These are phyloP conservation scores for Agrostemma githago DNA, from an alignment of 148 eudicot genomes.

Conservation along the genomic window DNA sequence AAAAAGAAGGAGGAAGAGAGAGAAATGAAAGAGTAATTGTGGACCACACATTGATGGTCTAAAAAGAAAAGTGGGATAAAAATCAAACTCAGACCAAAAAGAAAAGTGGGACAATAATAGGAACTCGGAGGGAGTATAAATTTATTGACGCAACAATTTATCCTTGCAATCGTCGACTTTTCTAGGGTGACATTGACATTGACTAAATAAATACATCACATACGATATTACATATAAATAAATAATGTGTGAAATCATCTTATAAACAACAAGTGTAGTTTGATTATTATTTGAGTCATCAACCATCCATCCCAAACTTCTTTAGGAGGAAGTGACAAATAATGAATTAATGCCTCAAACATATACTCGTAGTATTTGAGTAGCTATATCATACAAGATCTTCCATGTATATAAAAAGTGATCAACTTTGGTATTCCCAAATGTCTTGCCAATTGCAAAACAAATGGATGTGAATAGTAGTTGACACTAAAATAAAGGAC, in stretches of 20 bases:
- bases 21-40: too few relatives aligned
- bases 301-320: not conserved
- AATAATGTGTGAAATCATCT: not conserved
- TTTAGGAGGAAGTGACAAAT: not conserved
- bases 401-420: not conserved
- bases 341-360: not conserved
- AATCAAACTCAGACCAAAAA: too few relatives aligned
- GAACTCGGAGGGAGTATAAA: too few relatives aligned
- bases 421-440: not conserved
- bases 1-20: too few relatives aligned
- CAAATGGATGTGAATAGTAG: not conserved
- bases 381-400: not conserved
- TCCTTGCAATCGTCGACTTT: too few relatives aligned
- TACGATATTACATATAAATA: too few relatives aligned
- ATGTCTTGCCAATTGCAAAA: not conserved
- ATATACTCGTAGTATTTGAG: not conserved
- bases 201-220: too few relatives aligned
- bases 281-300: not conserved
- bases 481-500: not conserved
- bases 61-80: too few relatives aligned
- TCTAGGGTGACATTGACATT: too few relatives aligned
- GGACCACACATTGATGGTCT: too few relatives aligned
- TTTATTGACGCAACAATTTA: too few relatives aligned
- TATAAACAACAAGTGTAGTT: not conserved
- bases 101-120: too few relatives aligned